Evolutionary conservation across 768 basidiomycete species (phyloP), one percentile per base, ranked within the genome.

Genomic region (Kwoniella dejecticola): DNA sequence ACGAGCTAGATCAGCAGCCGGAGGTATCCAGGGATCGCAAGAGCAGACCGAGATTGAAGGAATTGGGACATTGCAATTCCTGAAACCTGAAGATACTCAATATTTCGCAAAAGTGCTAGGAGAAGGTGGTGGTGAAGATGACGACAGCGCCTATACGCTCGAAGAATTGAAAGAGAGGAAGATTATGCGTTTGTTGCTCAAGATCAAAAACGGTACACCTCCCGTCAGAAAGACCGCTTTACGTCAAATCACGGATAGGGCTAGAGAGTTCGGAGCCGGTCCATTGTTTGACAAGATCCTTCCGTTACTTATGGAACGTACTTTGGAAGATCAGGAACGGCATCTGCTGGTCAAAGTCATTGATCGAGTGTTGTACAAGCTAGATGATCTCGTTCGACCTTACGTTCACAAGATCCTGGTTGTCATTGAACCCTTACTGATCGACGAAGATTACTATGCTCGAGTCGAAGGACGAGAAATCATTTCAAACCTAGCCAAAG

Each of bases 81-180:
- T 99, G 85, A 99, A 99, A 80, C 84, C 91, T 0, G 96, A 99
- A 80, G 96, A 99, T 69, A 92, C 94, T 1, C 89, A 94, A 77
- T 99, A 98, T 80, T 98, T 99, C 67, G 89, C 92, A 53, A 96
- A 97, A 79, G 93, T 97, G 63, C 78, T 79, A 13, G 77, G 77
- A 4, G 77, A 77, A 33, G 70, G 73, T n/a, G 75, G 76, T 21
- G 74, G 71, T 30, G 79, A 96, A 80, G 94, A 95, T 79, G 92
- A 97, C 70, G 96, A 98, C 80, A 89, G 88, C 1, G 87, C 89
- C 76, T 82, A 97, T 47, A 86, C 89, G 0, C 89, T 98, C 7
- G 96, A 98, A 50, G 96, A 99, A 82, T 89, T 98, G 87, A 99
- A 99, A 81, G 96, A 98, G 81, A 87, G 95, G 75, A 99, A 98